These are phyloP conservation scores for Setaria italica DNA, from an alignment of 202 grass and related monocot genomes.

Conservation along the genomic window DNA sequence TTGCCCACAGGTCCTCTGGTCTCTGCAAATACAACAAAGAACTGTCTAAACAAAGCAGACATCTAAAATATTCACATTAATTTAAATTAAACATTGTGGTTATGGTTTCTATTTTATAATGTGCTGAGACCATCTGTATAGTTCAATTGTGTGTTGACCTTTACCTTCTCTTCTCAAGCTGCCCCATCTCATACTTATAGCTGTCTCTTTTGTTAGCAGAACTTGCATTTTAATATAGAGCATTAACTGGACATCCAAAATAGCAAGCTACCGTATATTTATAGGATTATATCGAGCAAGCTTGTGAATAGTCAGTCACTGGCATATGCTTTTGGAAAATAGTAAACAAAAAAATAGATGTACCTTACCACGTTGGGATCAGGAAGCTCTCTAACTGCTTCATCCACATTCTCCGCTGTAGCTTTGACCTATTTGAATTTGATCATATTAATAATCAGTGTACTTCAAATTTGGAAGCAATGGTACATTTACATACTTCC, in stretches of 20 bases:
- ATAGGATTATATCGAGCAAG: not conserved
- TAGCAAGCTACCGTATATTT: constrained; percentile 7
- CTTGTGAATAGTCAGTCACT: not conserved
- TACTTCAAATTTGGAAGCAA: constrained; percentile 33
- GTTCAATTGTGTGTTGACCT: not conserved
- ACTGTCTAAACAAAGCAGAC: constrained; percentile 1
- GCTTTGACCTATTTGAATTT: constrained; percentile 85
- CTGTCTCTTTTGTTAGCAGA: constrained; percentile 24
- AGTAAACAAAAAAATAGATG: constrained; percentile 65
- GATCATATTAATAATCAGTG: constrained; percentile 33
- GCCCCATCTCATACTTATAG: not conserved
- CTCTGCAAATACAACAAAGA: constrained; percentile 65
- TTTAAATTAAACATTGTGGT: not conserved
- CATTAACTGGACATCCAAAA: constrained; percentile 4
- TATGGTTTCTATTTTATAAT: constrained; percentile 12
- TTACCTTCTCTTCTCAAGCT: not conserved
- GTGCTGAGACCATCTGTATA: constrained; percentile 20
- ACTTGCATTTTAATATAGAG: not conserved
- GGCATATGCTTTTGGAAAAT: constrained; percentile 20
- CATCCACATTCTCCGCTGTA: constrained; percentile 97
- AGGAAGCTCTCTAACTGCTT: constrained; percentile 98
- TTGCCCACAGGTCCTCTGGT: constrained; percentile 90
- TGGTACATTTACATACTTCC: not conserved
- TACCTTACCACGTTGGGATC: constrained; percentile 99
- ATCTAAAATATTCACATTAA: constrained; percentile 6